Conservation (phyloP, 2,329 filamentous ascomycete species). For the Colletotrichum zoysiae region DNA sequence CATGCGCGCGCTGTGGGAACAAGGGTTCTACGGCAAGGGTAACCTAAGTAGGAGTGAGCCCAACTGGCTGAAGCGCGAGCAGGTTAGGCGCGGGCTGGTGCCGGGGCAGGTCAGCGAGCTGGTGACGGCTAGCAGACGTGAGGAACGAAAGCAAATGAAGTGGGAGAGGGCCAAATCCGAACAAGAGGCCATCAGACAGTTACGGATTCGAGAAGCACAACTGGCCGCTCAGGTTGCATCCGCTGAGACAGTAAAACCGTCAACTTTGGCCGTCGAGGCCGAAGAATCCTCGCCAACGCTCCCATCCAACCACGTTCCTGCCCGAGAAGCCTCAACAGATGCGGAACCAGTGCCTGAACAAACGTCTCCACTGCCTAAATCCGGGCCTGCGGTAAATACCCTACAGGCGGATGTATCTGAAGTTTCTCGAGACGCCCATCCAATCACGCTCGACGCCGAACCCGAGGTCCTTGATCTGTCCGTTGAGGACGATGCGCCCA, state of each 20-base stretch:
- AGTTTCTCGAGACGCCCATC: constrained; percentile 12
- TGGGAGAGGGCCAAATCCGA: constrained; percentile 91
- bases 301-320: constrained; percentile 19
- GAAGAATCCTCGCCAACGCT: neutral
- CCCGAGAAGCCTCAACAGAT: constrained; percentile 24
- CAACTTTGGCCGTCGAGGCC: neutral
- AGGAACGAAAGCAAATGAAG: constrained; percentile 87
- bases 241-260: neutral
- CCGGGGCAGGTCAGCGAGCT: constrained; percentile 83
- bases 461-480: neutral
- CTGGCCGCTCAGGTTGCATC: constrained; percentile 12
- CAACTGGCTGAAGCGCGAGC: constrained; percentile 89
- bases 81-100: constrained; percentile 75
- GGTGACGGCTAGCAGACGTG: constrained; percentile 79
- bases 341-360: constrained; percentile 28
- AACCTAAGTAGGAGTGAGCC: constrained; percentile 94
- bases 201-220: constrained; percentile 62
- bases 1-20: constrained; percentile 89
- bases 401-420: constrained; percentile 2
- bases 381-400: neutral
- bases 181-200: constrained; percentile 84
- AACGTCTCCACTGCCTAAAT: constrained; percentile 2
- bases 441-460: constrained; percentile 11
- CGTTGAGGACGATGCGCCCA: neutral
- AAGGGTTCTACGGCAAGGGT: constrained; percentile 97